Percentiles rank a stretch among this genome's conserved stretches.
Conservation (phyloP, 2,329 filamentous ascomycete species). For the Cladosporium sphaerospermum region DNA sequence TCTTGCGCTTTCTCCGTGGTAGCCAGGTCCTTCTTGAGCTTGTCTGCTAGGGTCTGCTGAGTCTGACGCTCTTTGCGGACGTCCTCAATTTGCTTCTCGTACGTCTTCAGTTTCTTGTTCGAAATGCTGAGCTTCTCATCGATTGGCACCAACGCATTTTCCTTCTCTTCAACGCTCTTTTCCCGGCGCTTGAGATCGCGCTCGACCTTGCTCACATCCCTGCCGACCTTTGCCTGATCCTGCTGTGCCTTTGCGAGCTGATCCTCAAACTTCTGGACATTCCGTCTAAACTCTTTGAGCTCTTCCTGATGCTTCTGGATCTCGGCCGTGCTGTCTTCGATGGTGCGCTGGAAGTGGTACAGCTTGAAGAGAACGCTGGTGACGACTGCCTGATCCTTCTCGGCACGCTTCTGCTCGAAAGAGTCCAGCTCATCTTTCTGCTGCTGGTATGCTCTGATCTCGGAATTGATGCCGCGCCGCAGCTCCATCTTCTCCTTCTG, state of each 20-base stretch:
- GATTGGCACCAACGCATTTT: slow-evolving; percentile 79
- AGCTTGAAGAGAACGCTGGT: slow-evolving; percentile 95
- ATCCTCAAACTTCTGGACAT: slow-evolving; percentile 76
- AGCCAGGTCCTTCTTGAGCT: slow-evolving; percentile 72
- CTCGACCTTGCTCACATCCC: slow-evolving; percentile 75
- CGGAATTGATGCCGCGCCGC: slow-evolving; percentile 89
- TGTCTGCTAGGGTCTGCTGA: slow-evolving; percentile 62
- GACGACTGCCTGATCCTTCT: slow-evolving; percentile 84
- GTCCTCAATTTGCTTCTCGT: slow-evolving; percentile 61
- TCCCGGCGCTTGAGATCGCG: slow-evolving; percentile 79
- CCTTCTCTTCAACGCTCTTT: slow-evolving; percentile 77
- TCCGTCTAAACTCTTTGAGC: slow-evolving; percentile 83
- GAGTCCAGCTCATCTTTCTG: slow-evolving; percentile 94
- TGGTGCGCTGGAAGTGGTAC: slow-evolving; percentile 87
- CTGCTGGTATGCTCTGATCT: slow-evolving; percentile 96
- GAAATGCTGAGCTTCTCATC: slow-evolving; percentile 86
- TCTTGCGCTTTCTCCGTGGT: slow-evolving; percentile 84
- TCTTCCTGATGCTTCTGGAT: slow-evolving; percentile 94
- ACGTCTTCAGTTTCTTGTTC: slow-evolving; percentile 61
- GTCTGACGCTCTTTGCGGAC: slow-evolving; percentile 71
- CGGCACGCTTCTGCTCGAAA: slow-evolving; percentile 83
- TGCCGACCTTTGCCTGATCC: slow-evolving; percentile 71
- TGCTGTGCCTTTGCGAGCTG: slow-evolving; percentile 74
- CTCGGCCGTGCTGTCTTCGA: slow-evolving; percentile 82
- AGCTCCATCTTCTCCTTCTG: slow-evolving; percentile 83